These are phyloP conservation scores for Cryphonectria radicalis DNA, from an alignment of 2,329 filamentous ascomycete genomes.

Conservation along the genomic window DNA sequence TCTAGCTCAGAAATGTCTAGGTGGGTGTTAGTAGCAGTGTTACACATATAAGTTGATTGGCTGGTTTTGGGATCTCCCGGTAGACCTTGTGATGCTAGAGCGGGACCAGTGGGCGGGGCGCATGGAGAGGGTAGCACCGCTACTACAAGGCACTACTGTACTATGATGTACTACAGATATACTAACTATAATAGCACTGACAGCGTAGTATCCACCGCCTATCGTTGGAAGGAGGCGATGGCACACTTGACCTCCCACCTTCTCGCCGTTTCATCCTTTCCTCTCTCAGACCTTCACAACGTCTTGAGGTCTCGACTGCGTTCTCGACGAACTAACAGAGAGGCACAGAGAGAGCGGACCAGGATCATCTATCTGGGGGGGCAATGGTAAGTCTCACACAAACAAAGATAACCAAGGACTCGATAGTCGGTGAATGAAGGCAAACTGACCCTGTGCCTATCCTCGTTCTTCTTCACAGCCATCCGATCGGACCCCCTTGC, in stretches of 20 bases:
- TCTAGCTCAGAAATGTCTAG: background rate
- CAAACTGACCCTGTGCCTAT: background rate
- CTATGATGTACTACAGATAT: background rate
- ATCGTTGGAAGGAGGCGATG: background rate
- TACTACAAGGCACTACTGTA: background rate
- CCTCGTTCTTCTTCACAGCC: constrained; percentile 34
- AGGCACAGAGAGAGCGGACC: background rate
- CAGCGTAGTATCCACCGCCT: background rate
- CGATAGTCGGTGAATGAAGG: background rate
- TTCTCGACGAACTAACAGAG: background rate
- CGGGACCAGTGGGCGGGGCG: background rate
- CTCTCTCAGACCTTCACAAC: background rate
- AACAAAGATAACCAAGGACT: background rate
- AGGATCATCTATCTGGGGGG: background rate
- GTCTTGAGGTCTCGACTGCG: background rate
- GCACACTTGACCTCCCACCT: background rate
- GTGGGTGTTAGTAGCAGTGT: background rate
- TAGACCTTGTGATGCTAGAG: constrained; percentile 1
- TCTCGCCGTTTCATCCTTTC: background rate
- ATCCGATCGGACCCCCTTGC: constrained; percentile 50
- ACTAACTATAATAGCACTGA: background rate
- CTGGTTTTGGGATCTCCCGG: background rate
- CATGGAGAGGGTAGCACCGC: background rate
- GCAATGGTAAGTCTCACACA: constrained; percentile 14
- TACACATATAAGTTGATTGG: constrained; percentile 5